phyloP scores from a whole-genome alignment of 2,329 filamentous ascomycete species.

The Onygena corvina region DNA sequence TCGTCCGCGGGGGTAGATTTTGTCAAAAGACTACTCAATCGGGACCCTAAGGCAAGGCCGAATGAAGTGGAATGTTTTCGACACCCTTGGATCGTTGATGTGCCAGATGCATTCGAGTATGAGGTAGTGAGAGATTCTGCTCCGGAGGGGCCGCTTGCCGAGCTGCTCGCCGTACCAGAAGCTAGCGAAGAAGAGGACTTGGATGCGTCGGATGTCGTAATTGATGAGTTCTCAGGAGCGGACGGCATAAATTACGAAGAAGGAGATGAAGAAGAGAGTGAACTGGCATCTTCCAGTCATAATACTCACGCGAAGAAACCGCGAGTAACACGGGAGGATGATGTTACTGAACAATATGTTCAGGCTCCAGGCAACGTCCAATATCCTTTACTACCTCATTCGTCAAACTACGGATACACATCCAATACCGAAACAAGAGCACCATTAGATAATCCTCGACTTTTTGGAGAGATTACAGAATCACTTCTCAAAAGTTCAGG shows the following conservation, averaged over 20 bases:
- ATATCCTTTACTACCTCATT: slow-evolving; percentile 34
- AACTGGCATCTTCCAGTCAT: slow-evolving; percentile 18
- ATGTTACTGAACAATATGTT: slow-evolving; percentile 4
- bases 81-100: slow-evolving; percentile 61
- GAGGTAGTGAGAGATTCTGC: slow-evolving; percentile 23
- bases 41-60: slow-evolving; percentile 65
- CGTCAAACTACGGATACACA: slow-evolving; percentile 26
- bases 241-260: slow-evolving; percentile 22
- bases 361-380: slow-evolving; percentile 22
- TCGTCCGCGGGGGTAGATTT: slow-evolving; percentile 56
- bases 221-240: slow-evolving; percentile 37
- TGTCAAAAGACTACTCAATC: slow-evolving; percentile 64
- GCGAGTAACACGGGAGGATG: slow-evolving; percentile 11
- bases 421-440: slow-evolving; percentile 13
- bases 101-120: slow-evolving; percentile 47
- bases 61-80: slow-evolving; percentile 57
- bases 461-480: slow-evolving; percentile 51
- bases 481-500: slow-evolving; percentile 45
- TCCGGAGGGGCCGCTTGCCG: slow-evolving; percentile 43
- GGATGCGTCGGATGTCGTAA: slow-evolving; percentile 52
- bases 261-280: slow-evolving; percentile 26
- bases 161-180: slow-evolving; percentile 25
- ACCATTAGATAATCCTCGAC: slow-evolving; percentile 25
- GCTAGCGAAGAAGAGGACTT: slow-evolving; percentile 32
- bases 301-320: slow-evolving; percentile 14